phyloP scores from a whole-genome alignment of 2,329 filamentous ascomycete species.

The Fusarium udum region DNA sequence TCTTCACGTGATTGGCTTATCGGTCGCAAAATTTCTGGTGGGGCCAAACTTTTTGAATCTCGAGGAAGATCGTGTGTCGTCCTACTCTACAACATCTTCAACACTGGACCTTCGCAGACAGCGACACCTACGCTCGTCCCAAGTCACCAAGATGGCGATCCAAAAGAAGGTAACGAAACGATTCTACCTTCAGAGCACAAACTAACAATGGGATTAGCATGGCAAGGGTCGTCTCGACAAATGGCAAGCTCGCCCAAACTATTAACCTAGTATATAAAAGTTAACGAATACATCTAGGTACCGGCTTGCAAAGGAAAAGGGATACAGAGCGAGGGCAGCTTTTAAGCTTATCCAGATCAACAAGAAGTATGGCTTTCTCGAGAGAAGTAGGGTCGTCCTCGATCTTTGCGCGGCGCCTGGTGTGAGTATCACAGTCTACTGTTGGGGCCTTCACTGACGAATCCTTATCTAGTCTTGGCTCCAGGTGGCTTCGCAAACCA shows the following conservation, averaged over 20 bases:
- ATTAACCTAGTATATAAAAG: too few species aligned
- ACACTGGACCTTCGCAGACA: background rate
- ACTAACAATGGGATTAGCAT: slow-evolving; percentile 63
- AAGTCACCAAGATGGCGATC: slow-evolving; percentile 76
- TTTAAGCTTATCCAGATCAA: slow-evolving; percentile 99
- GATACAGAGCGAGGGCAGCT: slow-evolving; percentile 92
- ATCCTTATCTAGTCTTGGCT: too few species aligned
- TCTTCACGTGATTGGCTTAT: slow-evolving; percentile 50
- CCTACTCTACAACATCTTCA: background rate
- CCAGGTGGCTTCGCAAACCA: too few species aligned
- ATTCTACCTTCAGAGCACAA: accelerated
- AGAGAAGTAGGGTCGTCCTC: slow-evolving; percentile 94
- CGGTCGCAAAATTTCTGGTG: slow-evolving; percentile 49
- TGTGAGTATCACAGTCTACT: slow-evolving; percentile 51
- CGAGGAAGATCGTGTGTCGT: slow-evolving; percentile 17
- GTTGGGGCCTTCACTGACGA: too few species aligned
- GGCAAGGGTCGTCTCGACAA: slow-evolving; percentile 96
- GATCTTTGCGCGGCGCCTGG: slow-evolving; percentile 98
- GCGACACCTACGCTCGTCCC: background rate
- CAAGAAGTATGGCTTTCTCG: slow-evolving; percentile 98
- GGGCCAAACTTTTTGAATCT: slow-evolving; percentile 9
- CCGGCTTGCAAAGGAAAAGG: slow-evolving; percentile 97
- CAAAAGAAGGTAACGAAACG: slow-evolving; percentile 72
- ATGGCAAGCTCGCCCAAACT: too few species aligned
- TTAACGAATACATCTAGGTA: slow-evolving; percentile 57